Evolutionary conservation across 1,284 basidiomycete genomes (phyloP).

Genomic region (Austroboletus rostrupii): DNA sequence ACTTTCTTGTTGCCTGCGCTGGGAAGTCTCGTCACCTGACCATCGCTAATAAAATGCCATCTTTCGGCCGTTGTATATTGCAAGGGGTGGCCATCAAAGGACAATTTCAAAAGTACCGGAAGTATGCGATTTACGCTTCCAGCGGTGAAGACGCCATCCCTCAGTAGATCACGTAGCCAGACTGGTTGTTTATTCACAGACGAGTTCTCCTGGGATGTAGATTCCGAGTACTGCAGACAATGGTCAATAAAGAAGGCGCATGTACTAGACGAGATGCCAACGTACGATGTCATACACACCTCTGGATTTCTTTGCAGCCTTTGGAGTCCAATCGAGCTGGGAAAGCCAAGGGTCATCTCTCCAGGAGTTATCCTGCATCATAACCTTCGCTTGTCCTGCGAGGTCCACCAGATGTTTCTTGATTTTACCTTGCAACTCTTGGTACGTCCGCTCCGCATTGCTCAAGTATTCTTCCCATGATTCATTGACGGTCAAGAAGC

Average conservation of each 20-base stretch:
- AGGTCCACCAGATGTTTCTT: conserved; percentile 71
- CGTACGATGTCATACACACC: conserved; percentile 41
- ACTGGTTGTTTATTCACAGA: conserved; percentile 42
- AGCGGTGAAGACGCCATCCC: conserved; percentile 44
- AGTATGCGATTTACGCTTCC: conserved; percentile 65
- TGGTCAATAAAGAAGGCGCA: neutral
- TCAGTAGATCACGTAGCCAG: conserved; percentile 72
- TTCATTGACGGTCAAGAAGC: conserved; percentile 88
- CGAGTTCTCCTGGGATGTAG: neutral
- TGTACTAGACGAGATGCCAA: conserved; percentile 47
- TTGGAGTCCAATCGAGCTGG: conserved; percentile 96
- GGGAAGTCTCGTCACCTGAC: conserved; percentile 34
- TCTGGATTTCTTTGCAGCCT: conserved; percentile 70
- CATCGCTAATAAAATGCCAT: conserved; percentile 58
- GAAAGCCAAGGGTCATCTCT: conserved; percentile 81
- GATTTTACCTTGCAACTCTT: conserved; percentile 73
- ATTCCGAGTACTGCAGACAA: conserved; percentile 7
- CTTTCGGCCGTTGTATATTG: conserved; percentile 58
- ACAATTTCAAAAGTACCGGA: conserved; percentile 63
- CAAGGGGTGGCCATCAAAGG: conserved; percentile 70
- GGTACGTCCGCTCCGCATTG: conserved; percentile 77
- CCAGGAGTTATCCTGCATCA: conserved; percentile 54
- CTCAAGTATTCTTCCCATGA: conserved; percentile 83
- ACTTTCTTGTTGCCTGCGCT: conserved; percentile 40
- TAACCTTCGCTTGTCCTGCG: conserved; percentile 56